Evolutionary conservation across 352 stramenopile genomes (phyloP), one percentile per base, ranked within the genome.

Genomic region (Thraustochytrium striatum): DNA sequence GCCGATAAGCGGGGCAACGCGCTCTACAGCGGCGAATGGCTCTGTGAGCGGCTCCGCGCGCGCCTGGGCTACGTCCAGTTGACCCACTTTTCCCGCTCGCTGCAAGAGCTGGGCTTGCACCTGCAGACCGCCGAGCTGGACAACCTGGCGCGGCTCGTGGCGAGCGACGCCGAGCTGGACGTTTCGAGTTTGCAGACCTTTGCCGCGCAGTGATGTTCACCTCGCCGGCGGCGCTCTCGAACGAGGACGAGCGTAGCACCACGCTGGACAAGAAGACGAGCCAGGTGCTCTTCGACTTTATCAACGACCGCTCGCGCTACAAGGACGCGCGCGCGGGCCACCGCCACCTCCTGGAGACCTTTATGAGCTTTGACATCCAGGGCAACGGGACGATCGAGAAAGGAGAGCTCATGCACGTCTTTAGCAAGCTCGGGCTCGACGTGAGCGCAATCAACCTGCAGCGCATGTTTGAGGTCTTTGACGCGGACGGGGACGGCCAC

Each of bases 111-210:
- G 13, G 47, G 16, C 9, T 30, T 72, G 21, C 30, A 30, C 11
- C 44, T 58, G 7, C 7, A 0, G n/a, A 25, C 43, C n/a, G 52
- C 41, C 65, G 65, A 75, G 30, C 21, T 72, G 16, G 32, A 41
- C 25, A 75, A 43, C 28, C 36, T 75, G 52, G 19, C 30, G 19
- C 43, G 50, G 0, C 30, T 38, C 11, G 41, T 75, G 39, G 35
- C 35, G 25, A 21, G 33, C 11, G 30, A 28, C 25, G 65, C 11
- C 32, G 5, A 75, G 9, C 28, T 75, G 1, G 65, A 75, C 25
- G n/a, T 75, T 62, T 75, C n/a, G 65, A 21, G 8, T 75, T 58
- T n/a, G 44, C 65, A 43, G 52, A 75, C 65, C 52, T 75, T 2
- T 75, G 65, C 50, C 30, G 52, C n/a, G 65, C 39, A 3, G 36